Percentiles rank a stretch among this genome's conserved stretches.
Evolutionary conservation across 1,139 yeast genomes (phyloP).

Genomic region (Yamadazyma dushanensis): DNA sequence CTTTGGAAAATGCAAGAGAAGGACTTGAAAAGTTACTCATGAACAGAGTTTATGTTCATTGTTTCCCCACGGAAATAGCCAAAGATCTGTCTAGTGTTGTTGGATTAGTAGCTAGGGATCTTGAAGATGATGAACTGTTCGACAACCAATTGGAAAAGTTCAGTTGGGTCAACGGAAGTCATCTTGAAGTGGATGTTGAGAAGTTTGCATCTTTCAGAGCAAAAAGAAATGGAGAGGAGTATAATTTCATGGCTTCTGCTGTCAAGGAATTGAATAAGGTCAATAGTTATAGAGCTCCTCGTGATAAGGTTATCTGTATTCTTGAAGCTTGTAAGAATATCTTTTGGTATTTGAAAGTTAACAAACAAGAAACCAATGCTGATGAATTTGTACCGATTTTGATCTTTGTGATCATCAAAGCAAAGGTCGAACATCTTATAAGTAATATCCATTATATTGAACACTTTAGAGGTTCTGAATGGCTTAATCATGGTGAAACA

Average conservation of each 20-base stretch:
- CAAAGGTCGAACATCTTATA: slow-evolving; percentile 59
- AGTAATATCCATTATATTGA: slow-evolving; percentile 86
- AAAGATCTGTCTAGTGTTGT: slow-evolving; percentile 23
- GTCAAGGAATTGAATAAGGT: slow-evolving; percentile 71
- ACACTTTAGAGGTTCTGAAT: slow-evolving; percentile 72
- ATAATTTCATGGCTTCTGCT: slow-evolving; percentile 69
- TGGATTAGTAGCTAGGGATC: slow-evolving; percentile 42
- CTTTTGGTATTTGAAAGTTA: slow-evolving; percentile 77
- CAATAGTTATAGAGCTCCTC: slow-evolving; percentile 83
- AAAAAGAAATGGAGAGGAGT: slow-evolving; percentile 26
- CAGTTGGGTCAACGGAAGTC: slow-evolving; percentile 75
- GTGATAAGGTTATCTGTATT: slow-evolving; percentile 91
- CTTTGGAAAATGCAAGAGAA: slow-evolving; percentile 73
- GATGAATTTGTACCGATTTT: slow-evolving; percentile 89
- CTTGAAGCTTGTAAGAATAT: slow-evolving; percentile 91
- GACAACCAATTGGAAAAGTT: slow-evolving; percentile 60
- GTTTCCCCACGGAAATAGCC: slow-evolving; percentile 77
- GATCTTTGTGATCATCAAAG: slow-evolving; percentile 73
- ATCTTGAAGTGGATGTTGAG: slow-evolving; percentile 69
- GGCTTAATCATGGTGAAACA: slow-evolving; percentile 76
- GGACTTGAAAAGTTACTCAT: slow-evolving; percentile 91
- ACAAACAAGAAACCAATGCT: slow-evolving; percentile 76
- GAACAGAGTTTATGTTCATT: slow-evolving; percentile 77
- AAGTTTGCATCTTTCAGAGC: slow-evolving; percentile 21
- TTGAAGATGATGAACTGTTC: slow-evolving; percentile 59